Conservation (phyloP, 805 yeast genomes). For the Candida berthetii region DNA sequence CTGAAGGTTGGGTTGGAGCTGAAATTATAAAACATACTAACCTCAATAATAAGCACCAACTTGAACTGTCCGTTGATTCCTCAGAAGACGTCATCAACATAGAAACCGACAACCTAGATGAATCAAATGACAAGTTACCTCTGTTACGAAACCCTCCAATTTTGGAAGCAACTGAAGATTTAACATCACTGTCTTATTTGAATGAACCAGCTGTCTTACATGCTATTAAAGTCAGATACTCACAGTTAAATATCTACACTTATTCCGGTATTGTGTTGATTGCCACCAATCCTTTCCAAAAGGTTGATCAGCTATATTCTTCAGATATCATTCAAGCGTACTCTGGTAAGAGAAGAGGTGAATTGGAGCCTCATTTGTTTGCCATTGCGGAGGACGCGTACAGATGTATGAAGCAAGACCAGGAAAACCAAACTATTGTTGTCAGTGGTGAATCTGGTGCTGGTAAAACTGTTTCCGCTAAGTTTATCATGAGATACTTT, state of each 20-base stretch:
- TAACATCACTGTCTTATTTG: conserved; percentile 84
- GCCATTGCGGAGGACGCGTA: conserved; percentile 98
- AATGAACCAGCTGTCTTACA: conserved; percentile 96
- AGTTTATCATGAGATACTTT: conserved; percentile 94
- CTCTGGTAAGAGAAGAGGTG: conserved; percentile 90
- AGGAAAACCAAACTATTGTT: conserved; percentile 87
- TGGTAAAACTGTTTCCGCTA: conserved; percentile 96
- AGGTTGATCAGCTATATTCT: conserved; percentile 85
- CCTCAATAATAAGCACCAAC: conserved; percentile 35
- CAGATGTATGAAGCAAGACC: conserved; percentile 84
- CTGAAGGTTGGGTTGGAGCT: conserved; percentile 69
- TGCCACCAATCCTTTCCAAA: conserved; percentile 94
- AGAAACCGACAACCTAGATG: conserved; percentile 33
- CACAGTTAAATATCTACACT: conserved; percentile 88
- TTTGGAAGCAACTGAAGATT: conserved; percentile 89
- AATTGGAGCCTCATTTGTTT: conserved; percentile 92
- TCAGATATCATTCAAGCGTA: conserved; percentile 92
- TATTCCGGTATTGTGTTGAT: conserved; percentile 95
- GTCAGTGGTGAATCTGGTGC: conserved; percentile 99
- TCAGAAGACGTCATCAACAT: conserved; percentile 39
- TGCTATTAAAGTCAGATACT: conserved; percentile 84
- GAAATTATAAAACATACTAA: conserved; percentile 44
- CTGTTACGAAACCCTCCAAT: conserved; percentile 87
- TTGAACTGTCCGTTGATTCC: conserved; percentile 49
- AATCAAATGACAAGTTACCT: conserved; percentile 45